These are phyloP conservation scores for Aureobasidium sp. DNA, from an alignment of 2,329 filamentous ascomycete genomes.

Conservation along the genomic window DNA sequence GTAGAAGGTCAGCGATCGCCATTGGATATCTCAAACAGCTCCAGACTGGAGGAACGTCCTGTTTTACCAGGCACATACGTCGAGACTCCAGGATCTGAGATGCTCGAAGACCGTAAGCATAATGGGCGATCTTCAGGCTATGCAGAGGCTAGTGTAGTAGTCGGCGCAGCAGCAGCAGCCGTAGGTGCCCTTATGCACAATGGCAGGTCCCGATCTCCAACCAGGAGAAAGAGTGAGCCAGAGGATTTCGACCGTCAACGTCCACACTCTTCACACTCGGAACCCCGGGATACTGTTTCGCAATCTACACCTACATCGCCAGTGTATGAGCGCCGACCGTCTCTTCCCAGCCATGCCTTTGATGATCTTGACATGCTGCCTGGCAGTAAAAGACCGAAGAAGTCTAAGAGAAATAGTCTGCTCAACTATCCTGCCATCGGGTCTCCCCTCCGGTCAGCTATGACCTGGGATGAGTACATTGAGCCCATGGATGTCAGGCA, in stretches of 20 bases:
- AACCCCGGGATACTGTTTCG: neutral
- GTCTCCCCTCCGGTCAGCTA: constrained; percentile 36
- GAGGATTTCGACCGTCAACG: neutral
- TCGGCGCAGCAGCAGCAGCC: neutral
- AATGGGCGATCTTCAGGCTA: neutral
- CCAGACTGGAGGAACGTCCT: too few species aligned
- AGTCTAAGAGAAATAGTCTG: constrained; percentile 33
- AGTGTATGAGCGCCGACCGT: constrained; percentile 6
- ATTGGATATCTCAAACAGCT: too few species aligned
- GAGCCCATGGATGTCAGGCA: constrained; percentile 13
- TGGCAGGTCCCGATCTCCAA: neutral
- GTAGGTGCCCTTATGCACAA: neutral
- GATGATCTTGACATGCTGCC: constrained; percentile 26
- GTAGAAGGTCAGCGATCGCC: neutral
- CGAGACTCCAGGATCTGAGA: too few species aligned
- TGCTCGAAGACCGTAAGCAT: neutral
- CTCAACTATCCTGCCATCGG: constrained; percentile 33
- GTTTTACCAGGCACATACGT: too few species aligned
- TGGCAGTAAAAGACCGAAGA: constrained; percentile 36
- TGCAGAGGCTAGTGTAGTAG: neutral
- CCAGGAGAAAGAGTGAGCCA: constrained; percentile 1
- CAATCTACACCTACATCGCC: constrained; percentile 6
- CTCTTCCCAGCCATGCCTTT: constrained; percentile 26
- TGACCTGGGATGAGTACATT: constrained; percentile 36
- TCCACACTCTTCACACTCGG: neutral